Evolutionary conservation across 192 early-diverging fungal species (phyloP), one percentile per base, ranked within the genome.

Genomic region (Gaertneriomyces sp.): DNA sequence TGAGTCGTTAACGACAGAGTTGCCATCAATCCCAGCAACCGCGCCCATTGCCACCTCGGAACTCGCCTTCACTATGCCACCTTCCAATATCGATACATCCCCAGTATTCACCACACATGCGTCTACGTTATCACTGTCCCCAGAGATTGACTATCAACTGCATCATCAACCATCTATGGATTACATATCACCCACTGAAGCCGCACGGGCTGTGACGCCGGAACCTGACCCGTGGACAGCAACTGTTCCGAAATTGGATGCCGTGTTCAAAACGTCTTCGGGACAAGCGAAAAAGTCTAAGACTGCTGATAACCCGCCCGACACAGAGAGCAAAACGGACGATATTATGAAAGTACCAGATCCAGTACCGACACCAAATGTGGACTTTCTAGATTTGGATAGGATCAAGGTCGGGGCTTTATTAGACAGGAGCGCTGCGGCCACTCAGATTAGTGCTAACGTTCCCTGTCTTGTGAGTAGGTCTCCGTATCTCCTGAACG

Each of bases 311-410:
- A 10, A 7, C 20, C 50, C 41, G 14, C 16, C 5, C 40, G 33
- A 17, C 11, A 5, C n/a, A 39, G 62, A 52, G 4, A 41, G 42
- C 19, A 16, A 5, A 14, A 52, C 51, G 52, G 62, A 64, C 7
- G 39, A 53, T 33, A 19, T n/a, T 9, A 1, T n/a, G 50, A 42
- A 53, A 17, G 25, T 42, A 52, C 62, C 49, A 41, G 43, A 40
- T 5, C 14, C 41, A 45, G 14, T 45, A 12, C 58, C 58, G 40
- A 60, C 14, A 14, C 41, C 58, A 4, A 43, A 40, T 60, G 43
- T n/a, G 61, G 86, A 84, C 80, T 85, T 83, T 63, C 39, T 77
- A 42, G 68, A 88, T 61, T 33, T 76, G 39, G 87, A 88, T 61
- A 60, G 73, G 1, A 80, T 88, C 53, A 72, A 70, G 43, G 78